These are phyloP conservation scores for Blastomyces parvus DNA, from an alignment of 2,329 filamentous ascomycete genomes.

Conservation along the genomic window DNA sequence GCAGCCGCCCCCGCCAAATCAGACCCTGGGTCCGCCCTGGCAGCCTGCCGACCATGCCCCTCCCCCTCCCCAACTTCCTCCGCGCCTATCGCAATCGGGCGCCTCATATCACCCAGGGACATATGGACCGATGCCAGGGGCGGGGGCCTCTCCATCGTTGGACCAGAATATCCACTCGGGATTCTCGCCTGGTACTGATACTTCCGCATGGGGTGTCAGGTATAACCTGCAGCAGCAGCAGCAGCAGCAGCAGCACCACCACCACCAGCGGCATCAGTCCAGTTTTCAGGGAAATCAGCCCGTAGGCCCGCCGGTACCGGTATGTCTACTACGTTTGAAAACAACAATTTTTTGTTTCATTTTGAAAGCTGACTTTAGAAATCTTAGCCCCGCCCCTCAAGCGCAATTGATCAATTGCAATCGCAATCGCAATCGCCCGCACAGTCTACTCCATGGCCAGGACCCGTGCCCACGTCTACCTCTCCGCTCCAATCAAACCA, in stretches of 20 bases:
- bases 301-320: constrained; percentile 30
- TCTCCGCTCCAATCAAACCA: constrained; percentile 9
- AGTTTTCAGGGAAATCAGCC: constrained; percentile 15
- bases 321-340: constrained; percentile 16
- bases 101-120: constrained; percentile 27
- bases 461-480: not conserved
- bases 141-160: constrained; percentile 14
- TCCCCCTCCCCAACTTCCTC: constrained; percentile 16
- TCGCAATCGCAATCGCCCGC: constrained; percentile 16
- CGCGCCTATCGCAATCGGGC: constrained; percentile 16
- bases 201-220: constrained; percentile 36
- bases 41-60: constrained; percentile 16
- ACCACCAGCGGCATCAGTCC: constrained; percentile 13
- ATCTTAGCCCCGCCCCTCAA: constrained; percentile 30
- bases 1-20: constrained; percentile 18
- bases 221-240: constrained; percentile 27
- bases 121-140: constrained; percentile 28
- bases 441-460: constrained; percentile 10
- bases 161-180: constrained; percentile 17
- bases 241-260: too few species aligned
- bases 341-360: not conserved
- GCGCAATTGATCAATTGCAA: constrained; percentile 21
- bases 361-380: not conserved
- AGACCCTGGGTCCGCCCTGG: constrained; percentile 17
- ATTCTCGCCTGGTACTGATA: constrained; percentile 20